phyloP scores from a whole-genome alignment of 2,329 filamentous ascomycete species.

The Fusarium anthophilum region DNA sequence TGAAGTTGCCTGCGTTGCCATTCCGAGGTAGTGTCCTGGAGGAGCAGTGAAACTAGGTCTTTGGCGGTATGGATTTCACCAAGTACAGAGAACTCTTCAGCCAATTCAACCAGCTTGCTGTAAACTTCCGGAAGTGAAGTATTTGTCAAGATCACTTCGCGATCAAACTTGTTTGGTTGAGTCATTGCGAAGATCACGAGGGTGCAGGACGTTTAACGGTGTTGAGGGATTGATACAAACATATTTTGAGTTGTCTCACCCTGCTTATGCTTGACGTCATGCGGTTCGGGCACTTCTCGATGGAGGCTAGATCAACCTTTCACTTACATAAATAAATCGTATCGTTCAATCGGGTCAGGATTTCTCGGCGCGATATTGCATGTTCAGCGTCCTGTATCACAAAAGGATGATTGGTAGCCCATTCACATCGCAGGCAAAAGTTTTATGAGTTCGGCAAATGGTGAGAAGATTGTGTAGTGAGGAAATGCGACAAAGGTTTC shows the following conservation, averaged over 20 bases:
- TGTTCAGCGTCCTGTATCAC: not conserved
- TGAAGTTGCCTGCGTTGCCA: constrained; percentile 23
- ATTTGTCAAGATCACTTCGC: constrained; percentile 4
- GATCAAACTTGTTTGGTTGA: constrained; percentile 14
- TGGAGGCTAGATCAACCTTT: not conserved
- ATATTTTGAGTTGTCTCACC: not conserved
- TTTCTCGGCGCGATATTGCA: not conserved
- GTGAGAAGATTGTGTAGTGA: not conserved
- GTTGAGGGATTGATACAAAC: not conserved
- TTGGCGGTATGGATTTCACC: constrained; percentile 22
- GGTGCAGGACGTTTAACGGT: not conserved
- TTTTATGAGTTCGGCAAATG: not conserved
- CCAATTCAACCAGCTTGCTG: constrained; percentile 6
- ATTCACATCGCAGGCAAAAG: not conserved
- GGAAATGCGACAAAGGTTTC: too few species aligned
- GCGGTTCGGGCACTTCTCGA: not conserved
- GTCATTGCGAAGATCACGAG: not conserved
- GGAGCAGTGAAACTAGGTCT: constrained; percentile 26
- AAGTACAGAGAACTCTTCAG: constrained; percentile 31
- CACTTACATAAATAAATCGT: not conserved
- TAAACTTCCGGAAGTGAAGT: constrained; percentile 17
- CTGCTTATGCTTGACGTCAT: constrained; percentile 14
- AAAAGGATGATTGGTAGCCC: not conserved
- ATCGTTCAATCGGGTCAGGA: constrained; percentile 1
- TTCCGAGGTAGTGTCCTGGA: constrained; percentile 21